Evolutionary conservation across 192 early-diverging fungal genomes (phyloP), one percentile per base, ranked within the genome.

Genomic region (Hyaloraphidium curvatum): DNA sequence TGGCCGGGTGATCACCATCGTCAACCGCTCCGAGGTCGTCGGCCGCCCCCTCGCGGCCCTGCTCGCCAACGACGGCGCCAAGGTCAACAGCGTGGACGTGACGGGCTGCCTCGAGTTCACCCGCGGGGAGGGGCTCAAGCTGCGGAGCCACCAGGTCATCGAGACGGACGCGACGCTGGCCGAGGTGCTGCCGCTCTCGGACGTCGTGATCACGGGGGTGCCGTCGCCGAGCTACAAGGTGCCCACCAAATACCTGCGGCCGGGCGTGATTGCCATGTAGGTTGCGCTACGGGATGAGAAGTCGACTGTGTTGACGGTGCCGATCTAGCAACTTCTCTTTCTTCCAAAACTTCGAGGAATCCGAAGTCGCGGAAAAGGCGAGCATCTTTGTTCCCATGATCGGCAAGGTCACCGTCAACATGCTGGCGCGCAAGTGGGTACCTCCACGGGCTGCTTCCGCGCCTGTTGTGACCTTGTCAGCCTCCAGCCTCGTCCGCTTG

Each of bases 351-450:
- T 95, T 95, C 68, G 81, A 87, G 57, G 50, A 55, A 25, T 87
- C 90, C 19, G 85, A 87, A 40, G 77, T 97, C 56, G 86, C 86
- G 64, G 77, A 85, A n/a, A 80, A 83, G 51, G 89, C 95, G 29
- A 81, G 85, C 22, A 91, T 99, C 62, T 99, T 82, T 64, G 91
- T 99, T 50, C 89, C 89, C 0, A 79, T 82, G 2, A 87, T 99
- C 9, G 95, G 95, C 39, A 96, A 99, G 64, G 95, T 96, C 51
- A 99, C 95, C 1, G 89, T 99, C 14, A 85, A 89, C 13, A 99
- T 99, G 95, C 72, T 99, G 30, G 80, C 95, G 71, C 76, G 95
- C 57, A 99, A 99, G n/a, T n/a, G n/a, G n/a, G n/a, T n/a, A n/a
- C n/a, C n/a, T n/a, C n/a, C n/a, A n/a, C n/a, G n/a, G n/a, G n/a